A percentile compares a stretch with the other conserved stretches of the same genome.
phyloP scores from a whole-genome alignment of 345 rosid species.

The rapeseed (Brassica napus) region DNA sequence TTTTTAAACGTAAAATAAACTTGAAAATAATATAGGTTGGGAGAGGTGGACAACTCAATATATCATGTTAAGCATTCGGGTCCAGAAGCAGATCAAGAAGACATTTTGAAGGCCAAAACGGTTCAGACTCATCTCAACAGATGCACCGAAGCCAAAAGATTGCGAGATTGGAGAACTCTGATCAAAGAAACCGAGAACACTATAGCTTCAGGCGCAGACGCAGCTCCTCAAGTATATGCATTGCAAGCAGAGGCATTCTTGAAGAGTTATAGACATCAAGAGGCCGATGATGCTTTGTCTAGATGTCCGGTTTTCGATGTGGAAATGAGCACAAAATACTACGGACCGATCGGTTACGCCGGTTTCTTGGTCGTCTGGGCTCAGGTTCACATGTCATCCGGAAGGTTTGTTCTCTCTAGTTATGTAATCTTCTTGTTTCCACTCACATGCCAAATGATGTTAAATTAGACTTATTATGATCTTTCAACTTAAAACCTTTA shows the following conservation, averaged over 20 bases:
- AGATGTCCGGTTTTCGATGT: conserved; percentile 56
- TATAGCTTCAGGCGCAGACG: conserved; percentile 69
- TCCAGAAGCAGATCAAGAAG: conserved; percentile 70
- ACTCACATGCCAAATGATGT: no score
- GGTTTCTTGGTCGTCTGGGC: conserved; percentile 63
- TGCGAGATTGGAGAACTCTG: conserved; percentile 66
- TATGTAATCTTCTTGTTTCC: no score
- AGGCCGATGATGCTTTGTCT: conserved; percentile 62
- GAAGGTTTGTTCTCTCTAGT: conserved; percentile 90
- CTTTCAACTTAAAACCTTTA: no score
- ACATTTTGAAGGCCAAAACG: conserved; percentile 57
- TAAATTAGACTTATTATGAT: no score
- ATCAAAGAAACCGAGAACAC: conserved; percentile 56
- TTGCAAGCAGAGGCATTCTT: conserved; percentile 87
- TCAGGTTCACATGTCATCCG: conserved; percentile 74
- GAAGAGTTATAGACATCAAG: conserved; percentile 69
- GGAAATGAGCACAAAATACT: conserved; percentile 65
- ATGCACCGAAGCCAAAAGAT: conserved; percentile 69
- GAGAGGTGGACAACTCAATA: conserved; percentile 76
- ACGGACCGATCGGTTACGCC: conserved; percentile 74
- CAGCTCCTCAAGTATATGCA: conserved; percentile 85
- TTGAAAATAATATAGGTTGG: no score
- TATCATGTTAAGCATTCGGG: conserved; percentile 84
- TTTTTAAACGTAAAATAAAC: no score
- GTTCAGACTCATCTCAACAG: conserved; percentile 60